phyloP scores from a whole-genome alignment of 441 rosid genomes.

The Erysimum pusillum region DNA sequence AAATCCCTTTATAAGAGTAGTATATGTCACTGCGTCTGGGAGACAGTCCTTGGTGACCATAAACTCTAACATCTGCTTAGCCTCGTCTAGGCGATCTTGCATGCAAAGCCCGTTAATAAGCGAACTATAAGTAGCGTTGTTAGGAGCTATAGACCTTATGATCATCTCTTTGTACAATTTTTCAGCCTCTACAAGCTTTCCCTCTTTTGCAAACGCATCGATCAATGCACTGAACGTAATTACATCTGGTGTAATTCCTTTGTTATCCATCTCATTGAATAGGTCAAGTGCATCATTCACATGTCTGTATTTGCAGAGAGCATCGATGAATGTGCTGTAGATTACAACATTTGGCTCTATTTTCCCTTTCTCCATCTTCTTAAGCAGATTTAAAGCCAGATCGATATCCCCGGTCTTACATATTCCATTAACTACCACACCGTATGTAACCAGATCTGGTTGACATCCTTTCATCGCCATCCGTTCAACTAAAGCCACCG shows the following conservation, averaged over 20 bases:
- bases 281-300: too few relatives aligned
- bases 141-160: not conserved
- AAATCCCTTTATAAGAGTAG: not conserved
- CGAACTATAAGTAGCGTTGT: not conserved
- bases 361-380: too few relatives aligned
- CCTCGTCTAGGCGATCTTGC: not conserved
- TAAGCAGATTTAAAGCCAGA: too few relatives aligned
- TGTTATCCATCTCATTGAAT: too few relatives aligned
- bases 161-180: slow-evolving; percentile 8
- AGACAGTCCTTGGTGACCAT: not conserved
- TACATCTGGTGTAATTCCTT: not conserved
- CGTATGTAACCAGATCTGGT: too few relatives aligned
- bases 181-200: not conserved
- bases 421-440: too few relatives aligned
- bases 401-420: too few relatives aligned
- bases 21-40: slow-evolving; percentile 7
- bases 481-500: too few relatives aligned
- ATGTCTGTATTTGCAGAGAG: too few relatives aligned
- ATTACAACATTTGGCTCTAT: too few relatives aligned
- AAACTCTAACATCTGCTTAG: not conserved
- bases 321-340: too few relatives aligned
- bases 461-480: too few relatives aligned
- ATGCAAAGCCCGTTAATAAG: slow-evolving; percentile 17
- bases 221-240: not conserved
- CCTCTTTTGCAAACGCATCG: not conserved